Conservation (phyloP, 768 basidiomycete species). For the Auriscalpium microsporum region DNA sequence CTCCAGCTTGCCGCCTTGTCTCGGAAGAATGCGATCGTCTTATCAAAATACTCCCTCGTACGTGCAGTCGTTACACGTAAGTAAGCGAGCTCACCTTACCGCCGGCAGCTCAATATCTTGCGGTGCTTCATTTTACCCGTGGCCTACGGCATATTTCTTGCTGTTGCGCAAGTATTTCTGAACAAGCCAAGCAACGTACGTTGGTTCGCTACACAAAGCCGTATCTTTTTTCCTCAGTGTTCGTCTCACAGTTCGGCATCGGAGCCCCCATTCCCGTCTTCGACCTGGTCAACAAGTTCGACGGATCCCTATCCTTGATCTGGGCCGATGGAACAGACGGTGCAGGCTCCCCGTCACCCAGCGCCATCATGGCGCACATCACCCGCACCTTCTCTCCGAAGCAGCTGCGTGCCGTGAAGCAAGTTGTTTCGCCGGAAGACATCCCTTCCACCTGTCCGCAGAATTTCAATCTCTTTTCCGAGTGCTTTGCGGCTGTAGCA, state of each 20-base stretch:
- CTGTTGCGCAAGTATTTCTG: conserved; percentile 55
- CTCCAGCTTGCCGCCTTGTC: conserved; percentile 52
- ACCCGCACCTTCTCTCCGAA: conserved; percentile 39
- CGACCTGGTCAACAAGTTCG: conserved; percentile 40
- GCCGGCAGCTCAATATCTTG: conserved; percentile 43
- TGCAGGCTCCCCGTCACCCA: conserved; percentile 43
- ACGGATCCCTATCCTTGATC: conserved; percentile 42
- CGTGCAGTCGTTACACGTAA: conserved; percentile 17
- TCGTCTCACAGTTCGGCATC: conserved; percentile 47
- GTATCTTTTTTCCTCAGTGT: not conserved
- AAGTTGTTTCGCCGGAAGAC: conserved; percentile 37
- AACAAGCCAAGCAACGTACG: conserved; percentile 53
- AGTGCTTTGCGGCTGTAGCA: conserved; percentile 60
- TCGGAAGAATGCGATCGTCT: conserved; percentile 70
- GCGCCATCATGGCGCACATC: conserved; percentile 52
- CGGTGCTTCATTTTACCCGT: conserved; percentile 58
- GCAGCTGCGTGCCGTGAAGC: conserved; percentile 42
- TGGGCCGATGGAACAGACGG: conserved; percentile 67
- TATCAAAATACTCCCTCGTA: conserved; percentile 58
- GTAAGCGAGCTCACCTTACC: conserved; percentile 1
- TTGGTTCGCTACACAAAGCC: not conserved
- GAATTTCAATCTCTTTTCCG: conserved; percentile 63
- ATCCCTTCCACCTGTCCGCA: conserved; percentile 56
- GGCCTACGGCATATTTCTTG: conserved; percentile 59
- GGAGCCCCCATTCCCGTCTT: conserved; percentile 46